Conservation (phyloP, 805 yeast genomes). For the Candida orba region DNA sequence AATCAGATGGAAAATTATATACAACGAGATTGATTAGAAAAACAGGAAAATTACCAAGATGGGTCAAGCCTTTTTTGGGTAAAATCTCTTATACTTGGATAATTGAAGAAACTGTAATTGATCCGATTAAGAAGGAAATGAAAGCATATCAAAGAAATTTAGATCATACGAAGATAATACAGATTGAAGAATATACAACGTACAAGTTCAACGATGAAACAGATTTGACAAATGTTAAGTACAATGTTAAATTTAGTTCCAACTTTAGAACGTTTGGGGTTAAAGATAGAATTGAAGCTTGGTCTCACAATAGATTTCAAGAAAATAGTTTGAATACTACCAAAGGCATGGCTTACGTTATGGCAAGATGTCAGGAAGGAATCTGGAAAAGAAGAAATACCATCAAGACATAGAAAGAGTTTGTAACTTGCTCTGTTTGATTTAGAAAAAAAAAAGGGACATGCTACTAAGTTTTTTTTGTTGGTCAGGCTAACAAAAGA, state of each 20-base stretch:
- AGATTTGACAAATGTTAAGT: constrained; percentile 39
- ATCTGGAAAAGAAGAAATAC: constrained; percentile 17
- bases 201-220: constrained; percentile 35
- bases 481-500: too few species aligned
- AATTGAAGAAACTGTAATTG: constrained; percentile 68
- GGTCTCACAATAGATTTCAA: constrained; percentile 68
- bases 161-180: constrained; percentile 73
- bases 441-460: neutral
- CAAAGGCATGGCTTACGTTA: constrained; percentile 69
- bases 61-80: constrained; percentile 72
- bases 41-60: constrained; percentile 71
- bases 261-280: constrained; percentile 58
- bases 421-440: neutral
- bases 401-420: neutral
- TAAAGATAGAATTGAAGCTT: constrained; percentile 67
- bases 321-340: constrained; percentile 61
- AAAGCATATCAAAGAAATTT: constrained; percentile 71
- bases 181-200: constrained; percentile 69
- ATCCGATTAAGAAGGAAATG: constrained; percentile 50
- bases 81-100: constrained; percentile 69
- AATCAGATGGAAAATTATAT: constrained; percentile 58
- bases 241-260: constrained; percentile 62
- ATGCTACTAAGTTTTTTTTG: too few species aligned
- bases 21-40: constrained; percentile 72
- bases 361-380: constrained; percentile 47